These are phyloP conservation scores for Dioscorea zingiberensis DNA, from an alignment of 106 monocot genomes.

Conservation along the genomic window DNA sequence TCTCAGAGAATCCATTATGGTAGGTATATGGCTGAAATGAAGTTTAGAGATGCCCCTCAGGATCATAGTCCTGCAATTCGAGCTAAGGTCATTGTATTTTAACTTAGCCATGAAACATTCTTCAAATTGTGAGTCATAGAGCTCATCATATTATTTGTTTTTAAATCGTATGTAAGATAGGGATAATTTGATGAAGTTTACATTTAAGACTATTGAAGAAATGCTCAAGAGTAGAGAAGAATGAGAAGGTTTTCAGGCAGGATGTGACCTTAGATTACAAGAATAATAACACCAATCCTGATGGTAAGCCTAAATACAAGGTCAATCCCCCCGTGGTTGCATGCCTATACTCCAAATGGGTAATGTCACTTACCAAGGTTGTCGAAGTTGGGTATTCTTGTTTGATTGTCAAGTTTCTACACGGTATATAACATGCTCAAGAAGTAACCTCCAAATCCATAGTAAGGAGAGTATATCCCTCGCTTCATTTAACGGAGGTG, in stretches of 20 bases:
- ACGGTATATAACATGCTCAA: too few species aligned
- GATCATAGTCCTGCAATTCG: constrained; percentile 62
- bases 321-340: constrained; percentile 50
- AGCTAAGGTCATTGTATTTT: constrained; percentile 66
- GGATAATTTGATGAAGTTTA: constrained; percentile 73
- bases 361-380: constrained; percentile 84
- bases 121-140: too few species aligned
- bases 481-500: too few species aligned
- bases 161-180: constrained; percentile 40
- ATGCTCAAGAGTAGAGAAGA: constrained; percentile 79
- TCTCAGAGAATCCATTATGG: constrained; percentile 89
- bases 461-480: too few species aligned
- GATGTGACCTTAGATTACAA: constrained; percentile 48
- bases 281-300: constrained; percentile 8
- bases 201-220: constrained; percentile 77
- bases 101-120: too few species aligned
- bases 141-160: not conserved
- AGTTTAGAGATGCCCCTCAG: constrained; percentile 69
- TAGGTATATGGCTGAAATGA: constrained; percentile 86
- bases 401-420: constrained; percentile 36
- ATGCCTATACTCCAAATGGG: constrained; percentile 66
- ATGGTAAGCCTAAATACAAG: constrained; percentile 25
- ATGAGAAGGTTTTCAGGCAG: constrained; percentile 70
- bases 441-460: too few species aligned
- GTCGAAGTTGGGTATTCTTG: constrained; percentile 78